These are phyloP conservation scores for Fraxinus albicans DNA, from an alignment of 305 asterid species.

Conservation along the genomic window DNA sequence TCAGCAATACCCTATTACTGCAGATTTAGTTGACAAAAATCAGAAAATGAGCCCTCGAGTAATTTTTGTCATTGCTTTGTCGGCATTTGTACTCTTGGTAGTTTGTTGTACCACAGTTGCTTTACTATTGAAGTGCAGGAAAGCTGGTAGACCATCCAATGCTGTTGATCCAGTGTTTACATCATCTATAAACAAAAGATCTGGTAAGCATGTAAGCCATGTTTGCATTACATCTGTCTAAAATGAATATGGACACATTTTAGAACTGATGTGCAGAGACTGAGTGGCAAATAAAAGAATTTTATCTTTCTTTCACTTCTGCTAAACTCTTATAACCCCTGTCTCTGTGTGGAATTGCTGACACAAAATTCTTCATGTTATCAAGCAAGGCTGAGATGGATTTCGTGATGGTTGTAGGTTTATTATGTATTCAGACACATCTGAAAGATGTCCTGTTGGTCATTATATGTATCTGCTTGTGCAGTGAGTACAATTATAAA, in stretches of 20 bases:
- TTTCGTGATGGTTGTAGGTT: background rate
- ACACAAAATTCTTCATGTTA: background rate
- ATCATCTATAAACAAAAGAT: conserved; percentile 69
- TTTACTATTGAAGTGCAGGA: conserved; percentile 75
- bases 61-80: conserved; percentile 71
- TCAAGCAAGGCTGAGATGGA: background rate
- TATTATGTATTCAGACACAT: background rate
- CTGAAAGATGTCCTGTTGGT: background rate
- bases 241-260: conserved; percentile 13
- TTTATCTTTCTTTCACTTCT: background rate
- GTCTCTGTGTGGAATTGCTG: background rate
- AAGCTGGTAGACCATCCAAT: conserved; percentile 60
- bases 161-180: conserved; percentile 80
- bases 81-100: conserved; percentile 75
- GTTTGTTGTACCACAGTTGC: conserved; percentile 71
- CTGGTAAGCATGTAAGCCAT: conserved; percentile 47
- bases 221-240: conserved; percentile 16
- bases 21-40: conserved; percentile 56
- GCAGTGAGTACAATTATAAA: background rate
- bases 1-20: conserved; percentile 80
- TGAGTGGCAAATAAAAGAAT: background rate
- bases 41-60: conserved; percentile 73
- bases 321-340: background rate
- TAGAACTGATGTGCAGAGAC: conserved; percentile 14
- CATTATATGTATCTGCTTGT: background rate